A percentile compares a stretch with the other conserved stretches of the same genome.
Conservation (phyloP, 1,284 basidiomycete species). For the Trichosporon ovoides region DNA sequence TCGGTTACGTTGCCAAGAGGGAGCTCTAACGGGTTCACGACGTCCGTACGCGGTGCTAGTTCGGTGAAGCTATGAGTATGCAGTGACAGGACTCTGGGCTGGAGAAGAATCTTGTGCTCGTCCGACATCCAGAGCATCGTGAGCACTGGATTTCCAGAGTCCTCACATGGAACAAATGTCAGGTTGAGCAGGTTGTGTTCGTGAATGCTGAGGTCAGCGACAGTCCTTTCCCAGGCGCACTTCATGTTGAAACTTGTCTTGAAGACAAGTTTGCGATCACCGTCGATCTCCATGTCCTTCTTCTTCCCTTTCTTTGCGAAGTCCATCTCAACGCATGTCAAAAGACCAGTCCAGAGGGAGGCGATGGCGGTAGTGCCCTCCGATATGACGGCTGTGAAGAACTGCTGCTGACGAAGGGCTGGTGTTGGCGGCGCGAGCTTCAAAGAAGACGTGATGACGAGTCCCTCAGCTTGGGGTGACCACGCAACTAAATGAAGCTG, state of each 20-base stretch:
- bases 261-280: conserved; percentile 28
- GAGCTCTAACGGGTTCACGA: conserved; percentile 53
- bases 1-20: conserved; percentile 15
- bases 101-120: conserved; percentile 55
- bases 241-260: conserved; percentile 45
- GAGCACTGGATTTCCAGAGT: conserved; percentile 52
- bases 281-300: conserved; percentile 14
- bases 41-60: conserved; percentile 50
- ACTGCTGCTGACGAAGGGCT: conserved; percentile 42
- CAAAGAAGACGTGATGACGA: conserved; percentile 33
- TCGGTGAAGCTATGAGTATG: conserved; percentile 52
- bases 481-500: conserved; percentile 40
- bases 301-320: conserved; percentile 29
- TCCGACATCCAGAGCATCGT: conserved; percentile 56
- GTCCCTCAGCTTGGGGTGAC: conserved; percentile 14
- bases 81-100: conserved; percentile 59
- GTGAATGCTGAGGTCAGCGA: conserved; percentile 55
- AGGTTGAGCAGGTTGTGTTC: conserved; percentile 70
- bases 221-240: conserved; percentile 26
- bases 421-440: conserved; percentile 35
- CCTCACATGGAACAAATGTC: conserved; percentile 56
- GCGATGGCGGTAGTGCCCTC: conserved; percentile 32
- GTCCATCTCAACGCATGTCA: conserved; percentile 43
- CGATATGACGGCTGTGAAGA: conserved; percentile 39
- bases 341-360: conserved; percentile 45